Base-by-base conservation (phyloP, 176 grass and related monocot species). In the Typha latifolia region DNA sequence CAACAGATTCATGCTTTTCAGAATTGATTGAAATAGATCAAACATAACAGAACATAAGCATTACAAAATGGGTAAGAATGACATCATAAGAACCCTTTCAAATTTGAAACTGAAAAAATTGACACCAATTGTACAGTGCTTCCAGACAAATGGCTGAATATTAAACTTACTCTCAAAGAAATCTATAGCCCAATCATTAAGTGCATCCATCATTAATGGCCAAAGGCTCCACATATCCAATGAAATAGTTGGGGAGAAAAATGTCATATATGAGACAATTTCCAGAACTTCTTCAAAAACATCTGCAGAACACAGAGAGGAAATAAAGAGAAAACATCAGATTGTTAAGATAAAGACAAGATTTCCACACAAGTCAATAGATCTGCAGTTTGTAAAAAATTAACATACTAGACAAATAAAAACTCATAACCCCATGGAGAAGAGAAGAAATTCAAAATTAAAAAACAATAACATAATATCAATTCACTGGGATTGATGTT, bases 221-320 rank as follows among this genome's bases (percentile, higher is more conserved):
- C 91, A 95, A 49, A 95, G 79, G 76, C 84, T 90, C 91, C 91
- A 95, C 91, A 90, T 90, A 29, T 90, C 78, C 72, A 84, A 62
- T 69, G 91, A 95, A 81, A 95, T 95, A 16, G 91, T 82, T 48
- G 86, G 91, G 0, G 91, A 95, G 76, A 87, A 90, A 79, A 95
- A 84, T 51, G 86, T 87, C 86, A 95, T 90, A 64, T 95, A 95
- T 19, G 91, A 95, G 24, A 90, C 75, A 79, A 95, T 86, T 82
- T 95, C 90, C 49, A 95, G 69, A 74, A 95, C 84, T 90, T 95
- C 90, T 68, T 95, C 91, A 67, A 89, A 95, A 74, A 95, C 86
- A 95, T 95, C 91, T 95, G 79, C 11, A 26, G 27, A 74, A 29
- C 0, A 47, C 77, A 68, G 67, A 32, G 20, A 12, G 27, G 15